A percentile compares a stretch with the other conserved stretches of the same genome.
Conservation (phyloP, 768 basidiomycete genomes). For the Xerocomus spinulosus region DNA sequence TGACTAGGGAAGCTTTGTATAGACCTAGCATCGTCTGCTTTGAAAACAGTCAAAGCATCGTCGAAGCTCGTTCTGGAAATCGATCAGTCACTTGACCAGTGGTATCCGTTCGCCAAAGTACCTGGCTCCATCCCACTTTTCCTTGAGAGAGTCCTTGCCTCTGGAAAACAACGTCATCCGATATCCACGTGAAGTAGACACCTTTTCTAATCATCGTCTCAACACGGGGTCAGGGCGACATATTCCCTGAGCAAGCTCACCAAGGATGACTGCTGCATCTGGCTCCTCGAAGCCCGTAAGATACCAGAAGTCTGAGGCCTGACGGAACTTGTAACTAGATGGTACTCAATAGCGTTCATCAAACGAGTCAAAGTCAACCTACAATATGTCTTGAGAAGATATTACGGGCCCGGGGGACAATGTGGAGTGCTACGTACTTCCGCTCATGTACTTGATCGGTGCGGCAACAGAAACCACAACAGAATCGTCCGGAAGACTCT, state of each 20-base stretch:
- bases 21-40: constrained; percentile 67
- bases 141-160: constrained; percentile 68
- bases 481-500: constrained; percentile 64
- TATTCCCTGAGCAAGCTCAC: constrained; percentile 35
- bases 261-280: constrained; percentile 81
- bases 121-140: constrained; percentile 92
- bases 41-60: constrained; percentile 64
- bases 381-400: constrained; percentile 64
- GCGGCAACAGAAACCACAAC: constrained; percentile 75
- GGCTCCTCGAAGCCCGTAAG: constrained; percentile 95
- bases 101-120: constrained; percentile 17
- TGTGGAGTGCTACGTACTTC: constrained; percentile 47
- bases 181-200: constrained; percentile 69
- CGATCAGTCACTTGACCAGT: background rate
- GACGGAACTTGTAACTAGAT: constrained; percentile 88
- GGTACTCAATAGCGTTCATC: constrained; percentile 8
- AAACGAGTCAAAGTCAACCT: constrained; percentile 29
- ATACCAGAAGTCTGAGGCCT: constrained; percentile 92
- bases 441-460: constrained; percentile 81
- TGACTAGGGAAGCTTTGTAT: constrained; percentile 53
- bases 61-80: constrained; percentile 57
- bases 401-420: constrained; percentile 11
- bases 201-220: constrained; percentile 51
- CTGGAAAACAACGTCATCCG: constrained; percentile 80
- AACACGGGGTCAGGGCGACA: background rate